Evolutionary conservation across 192 early-diverging fungal species (phyloP).

Genomic region (Backusella parvicylindrica): DNA sequence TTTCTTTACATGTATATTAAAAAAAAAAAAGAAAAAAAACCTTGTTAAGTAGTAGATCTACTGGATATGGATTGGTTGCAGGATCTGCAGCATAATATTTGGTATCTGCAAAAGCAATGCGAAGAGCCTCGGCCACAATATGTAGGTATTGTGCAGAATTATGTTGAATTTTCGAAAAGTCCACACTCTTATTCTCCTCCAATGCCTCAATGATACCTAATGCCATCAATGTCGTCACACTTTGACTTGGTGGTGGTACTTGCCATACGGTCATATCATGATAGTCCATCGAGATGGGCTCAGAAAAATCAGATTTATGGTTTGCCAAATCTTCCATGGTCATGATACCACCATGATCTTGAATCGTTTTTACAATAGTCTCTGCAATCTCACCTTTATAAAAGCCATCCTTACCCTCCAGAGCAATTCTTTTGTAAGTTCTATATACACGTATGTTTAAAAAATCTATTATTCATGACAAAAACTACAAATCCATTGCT

Average conservation of each 20-base stretch:
- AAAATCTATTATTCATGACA: background rate
- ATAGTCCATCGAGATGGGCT: constrained; percentile 63
- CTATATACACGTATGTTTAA: background rate
- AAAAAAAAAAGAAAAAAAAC: constrained; percentile 12
- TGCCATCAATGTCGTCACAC: constrained; percentile 66
- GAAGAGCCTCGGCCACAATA: constrained; percentile 59
- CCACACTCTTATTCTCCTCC: constrained; percentile 36
- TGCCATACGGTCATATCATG: constrained; percentile 56
- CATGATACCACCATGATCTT: constrained; percentile 56
- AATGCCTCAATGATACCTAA: constrained; percentile 64
- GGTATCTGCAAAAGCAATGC: constrained; percentile 76
- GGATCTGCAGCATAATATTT: constrained; percentile 63
- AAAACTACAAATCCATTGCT: background rate
- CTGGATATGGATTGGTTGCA: constrained; percentile 42
- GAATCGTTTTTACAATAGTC: background rate
- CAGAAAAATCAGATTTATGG: constrained; percentile 48
- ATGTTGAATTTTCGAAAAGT: constrained; percentile 42
- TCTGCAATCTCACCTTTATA: background rate
- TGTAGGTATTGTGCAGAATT: constrained; percentile 63
- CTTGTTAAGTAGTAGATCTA: constrained; percentile 49
- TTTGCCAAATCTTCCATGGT: constrained; percentile 57
- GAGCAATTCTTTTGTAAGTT: background rate
- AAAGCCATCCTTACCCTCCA: background rate
- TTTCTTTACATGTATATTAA: background rate
- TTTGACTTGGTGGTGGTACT: constrained; percentile 72